Evolutionary conservation across 2,329 filamentous ascomycete species (phyloP).

Genomic region (Aquanectria penicillioides): DNA sequence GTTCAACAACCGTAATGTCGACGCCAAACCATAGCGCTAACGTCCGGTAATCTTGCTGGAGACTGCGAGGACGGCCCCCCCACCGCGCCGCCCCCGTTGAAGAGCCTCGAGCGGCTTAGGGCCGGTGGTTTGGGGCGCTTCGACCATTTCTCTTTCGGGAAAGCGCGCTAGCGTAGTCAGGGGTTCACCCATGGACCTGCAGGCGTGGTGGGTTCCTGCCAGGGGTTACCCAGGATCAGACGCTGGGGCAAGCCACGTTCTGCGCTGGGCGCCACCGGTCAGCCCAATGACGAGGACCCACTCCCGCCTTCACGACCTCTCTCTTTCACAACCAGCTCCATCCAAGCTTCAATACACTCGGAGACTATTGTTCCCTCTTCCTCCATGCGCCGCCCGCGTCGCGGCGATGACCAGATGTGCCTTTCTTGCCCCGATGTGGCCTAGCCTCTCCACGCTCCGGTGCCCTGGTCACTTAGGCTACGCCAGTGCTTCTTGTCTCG

Average conservation of each 20-base stretch:
- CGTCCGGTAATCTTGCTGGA: not conserved
- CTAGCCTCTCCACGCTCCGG: not conserved
- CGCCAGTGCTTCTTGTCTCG: slow-evolving; percentile 13
- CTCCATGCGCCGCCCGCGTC: not conserved
- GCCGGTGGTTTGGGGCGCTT: not conserved
- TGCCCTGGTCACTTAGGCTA: not conserved
- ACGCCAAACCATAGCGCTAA: not conserved
- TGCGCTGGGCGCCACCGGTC: not conserved
- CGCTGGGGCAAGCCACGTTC: slow-evolving; percentile 11
- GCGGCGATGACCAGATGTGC: not conserved
- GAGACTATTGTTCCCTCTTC: not conserved
- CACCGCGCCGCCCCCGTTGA: too few species aligned
- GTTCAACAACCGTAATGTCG: not conserved
- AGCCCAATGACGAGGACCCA: not conserved
- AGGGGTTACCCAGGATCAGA: slow-evolving; percentile 3
- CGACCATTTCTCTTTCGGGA: not conserved
- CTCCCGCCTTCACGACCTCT: not conserved
- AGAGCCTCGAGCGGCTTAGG: not conserved
- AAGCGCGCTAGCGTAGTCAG: slow-evolving; percentile 3
- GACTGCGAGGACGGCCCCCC: too few species aligned
- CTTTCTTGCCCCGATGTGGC: slow-evolving; percentile 15
- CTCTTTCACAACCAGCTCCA: not conserved
- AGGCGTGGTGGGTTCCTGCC: too few species aligned
- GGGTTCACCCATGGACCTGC: not conserved
- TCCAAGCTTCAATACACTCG: not conserved